Percentiles rank a stretch among this genome's conserved stretches.
phyloP scores from a whole-genome alignment of 805 yeast species.

The Nakazawaea ernobii region DNA sequence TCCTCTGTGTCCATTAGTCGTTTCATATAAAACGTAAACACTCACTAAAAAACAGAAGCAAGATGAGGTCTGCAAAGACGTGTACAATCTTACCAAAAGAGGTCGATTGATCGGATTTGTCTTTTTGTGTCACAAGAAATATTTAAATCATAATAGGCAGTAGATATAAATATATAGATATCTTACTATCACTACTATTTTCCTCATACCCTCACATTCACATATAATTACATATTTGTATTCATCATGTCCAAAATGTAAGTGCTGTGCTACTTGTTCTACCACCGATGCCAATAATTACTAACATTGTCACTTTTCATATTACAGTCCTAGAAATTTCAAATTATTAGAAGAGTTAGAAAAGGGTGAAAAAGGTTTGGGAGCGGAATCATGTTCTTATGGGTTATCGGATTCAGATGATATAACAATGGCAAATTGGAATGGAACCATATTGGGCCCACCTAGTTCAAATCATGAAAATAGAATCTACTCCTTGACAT shows the following conservation, averaged over 20 bases:
- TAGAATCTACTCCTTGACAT: constrained; percentile 78
- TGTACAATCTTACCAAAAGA: no score
- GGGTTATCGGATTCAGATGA: constrained; percentile 90
- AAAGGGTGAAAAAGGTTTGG: constrained; percentile 96
- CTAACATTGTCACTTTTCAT: no score
- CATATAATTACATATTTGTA: background rate
- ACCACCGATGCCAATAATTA: no score
- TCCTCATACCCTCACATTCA: background rate
- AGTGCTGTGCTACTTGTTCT: background rate
- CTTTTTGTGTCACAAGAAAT: no score
- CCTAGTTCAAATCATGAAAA: constrained; percentile 82
- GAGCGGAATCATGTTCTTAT: constrained; percentile 94
- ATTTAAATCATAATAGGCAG: no score
- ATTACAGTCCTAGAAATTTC: constrained; percentile 78
- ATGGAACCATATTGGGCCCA: constrained; percentile 96
- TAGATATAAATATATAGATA: no score
- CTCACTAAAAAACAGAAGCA: no score
- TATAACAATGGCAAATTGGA: constrained; percentile 92
- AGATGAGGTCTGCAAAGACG: no score
- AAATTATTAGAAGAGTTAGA: constrained; percentile 93
- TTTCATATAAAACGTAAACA: no score
- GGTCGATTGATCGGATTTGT: no score
- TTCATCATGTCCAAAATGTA: constrained; percentile 9
- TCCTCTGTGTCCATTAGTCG: no score
- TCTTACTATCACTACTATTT: no score